Evolutionary conservation across 805 yeast genomes (phyloP), one percentile per base, ranked within the genome.

Genomic region (Starmerella geochares): DNA sequence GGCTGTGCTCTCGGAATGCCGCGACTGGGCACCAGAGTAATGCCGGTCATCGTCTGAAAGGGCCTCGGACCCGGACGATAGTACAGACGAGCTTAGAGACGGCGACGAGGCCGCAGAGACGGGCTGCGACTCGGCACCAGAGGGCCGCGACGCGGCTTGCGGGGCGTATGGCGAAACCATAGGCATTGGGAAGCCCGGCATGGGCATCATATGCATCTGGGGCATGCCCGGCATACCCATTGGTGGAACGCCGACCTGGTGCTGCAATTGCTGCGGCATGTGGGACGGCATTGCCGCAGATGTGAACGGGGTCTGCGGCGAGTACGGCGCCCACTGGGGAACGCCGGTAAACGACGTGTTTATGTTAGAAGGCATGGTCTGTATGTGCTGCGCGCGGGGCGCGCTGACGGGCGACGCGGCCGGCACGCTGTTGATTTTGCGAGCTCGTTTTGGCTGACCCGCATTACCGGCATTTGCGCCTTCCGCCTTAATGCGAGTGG

Each of bases 401-500:
- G 43, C 32, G 21, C 23, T 31, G 4, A 28, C 19, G 16, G 38
- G 14, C 7, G 46, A 16, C 16, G 46, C 35, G 17, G 20, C 23
- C 28, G 56, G 58, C 7, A 55, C 50, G 40, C 54, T 47, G 47
- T 32, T 32, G 25, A 48, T 27, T 27, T 55, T 56, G 23, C 52
- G 47, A 13, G 59, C 58, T 23, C 58, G 58, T 40, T 56, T 56
- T 11, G 52, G 43, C 39, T 44, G 39, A 13, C 29, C 35, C 9
- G 42, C 40, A 14, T 27, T 27, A 27, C 43, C 41, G 5, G 29
- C 41, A 14, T 36, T 17, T 11, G 21, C 32, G 8, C 32, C 47
- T 11, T 43, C 44, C n/a, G 28, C 33, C 11, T 27, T 29, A 41
- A 65, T 61, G 40, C 71, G 61, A 37, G 70, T 68, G 39, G 68